These are phyloP conservation scores for Populus hybrid DNA, from an alignment of 441 rosid species.

Conservation along the genomic window DNA sequence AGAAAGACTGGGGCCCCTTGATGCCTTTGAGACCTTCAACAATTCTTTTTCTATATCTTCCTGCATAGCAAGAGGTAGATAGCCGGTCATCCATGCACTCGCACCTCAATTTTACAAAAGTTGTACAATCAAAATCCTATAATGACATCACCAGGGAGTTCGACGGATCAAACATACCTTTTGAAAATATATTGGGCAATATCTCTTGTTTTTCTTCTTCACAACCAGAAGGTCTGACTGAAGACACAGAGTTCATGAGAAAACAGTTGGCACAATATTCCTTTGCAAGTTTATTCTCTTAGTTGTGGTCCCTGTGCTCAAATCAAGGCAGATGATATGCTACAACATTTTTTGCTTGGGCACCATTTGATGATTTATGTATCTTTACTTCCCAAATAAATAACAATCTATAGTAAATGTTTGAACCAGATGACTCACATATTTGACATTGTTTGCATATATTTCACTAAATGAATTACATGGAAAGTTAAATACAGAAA, in stretches of 20 bases:
- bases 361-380: neutral
- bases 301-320: neutral
- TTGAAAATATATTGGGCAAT: conserved; percentile 84
- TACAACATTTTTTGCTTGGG: neutral
- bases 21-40: conserved; percentile 56
- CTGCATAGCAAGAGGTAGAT: conserved; percentile 33
- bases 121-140: neutral
- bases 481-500: no score
- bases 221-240: conserved; percentile 92
- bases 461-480: no score
- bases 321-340: neutral
- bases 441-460: no score
- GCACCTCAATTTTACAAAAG: neutral
- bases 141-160: conserved; percentile 6
- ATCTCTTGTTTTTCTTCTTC: conserved; percentile 75
- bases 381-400: neutral
- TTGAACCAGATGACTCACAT: neutral
- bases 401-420: neutral
- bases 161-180: conserved; percentile 47
- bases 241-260: conserved; percentile 20
- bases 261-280: neutral
- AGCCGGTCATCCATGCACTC: conserved; percentile 4
- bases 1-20: conserved; percentile 56
- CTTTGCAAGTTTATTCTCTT: neutral
- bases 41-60: conserved; percentile 88